These are phyloP conservation scores for Arthroderma sp. DNA, from an alignment of 2,329 filamentous ascomycete genomes.

Conservation along the genomic window DNA sequence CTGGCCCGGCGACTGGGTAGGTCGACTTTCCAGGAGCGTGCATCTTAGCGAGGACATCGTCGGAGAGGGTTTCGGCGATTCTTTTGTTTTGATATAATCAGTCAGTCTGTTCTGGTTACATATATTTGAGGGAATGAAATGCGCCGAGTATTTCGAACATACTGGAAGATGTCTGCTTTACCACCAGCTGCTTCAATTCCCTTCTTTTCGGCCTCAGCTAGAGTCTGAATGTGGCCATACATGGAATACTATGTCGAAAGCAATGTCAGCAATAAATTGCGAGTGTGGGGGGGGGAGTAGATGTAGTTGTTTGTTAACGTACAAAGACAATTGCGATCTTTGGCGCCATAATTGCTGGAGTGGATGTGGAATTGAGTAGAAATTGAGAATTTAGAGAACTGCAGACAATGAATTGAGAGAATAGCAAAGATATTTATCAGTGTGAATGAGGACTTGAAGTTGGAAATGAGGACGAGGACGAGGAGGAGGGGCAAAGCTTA, in stretches of 20 bases:
- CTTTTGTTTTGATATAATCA: slow-evolving; percentile 23
- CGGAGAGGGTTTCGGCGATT: slow-evolving; percentile 70
- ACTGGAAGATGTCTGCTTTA: slow-evolving; percentile 69
- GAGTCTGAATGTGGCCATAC: slow-evolving; percentile 75
- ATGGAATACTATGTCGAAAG: slow-evolving; percentile 58
- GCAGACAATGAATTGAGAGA: too few species aligned
- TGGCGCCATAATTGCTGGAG: slow-evolving; percentile 40
- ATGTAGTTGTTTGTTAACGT: slow-evolving; percentile 27
- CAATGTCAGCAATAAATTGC: background rate
- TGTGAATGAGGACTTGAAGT: too few species aligned
- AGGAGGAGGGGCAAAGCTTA: too few species aligned
- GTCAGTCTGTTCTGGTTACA: background rate
- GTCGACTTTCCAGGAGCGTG: slow-evolving; percentile 64
- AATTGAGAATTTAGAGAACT: too few species aligned
- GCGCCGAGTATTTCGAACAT: slow-evolving; percentile 17
- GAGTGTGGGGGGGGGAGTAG: slow-evolving; percentile 1
- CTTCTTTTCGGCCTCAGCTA: slow-evolving; percentile 81
- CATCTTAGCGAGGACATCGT: slow-evolving; percentile 83
- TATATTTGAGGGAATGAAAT: background rate
- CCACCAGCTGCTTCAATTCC: slow-evolving; percentile 84
- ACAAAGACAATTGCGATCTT: slow-evolving; percentile 87
- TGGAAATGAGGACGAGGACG: too few species aligned
- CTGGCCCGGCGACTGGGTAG: slow-evolving; percentile 50
- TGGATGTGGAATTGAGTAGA: too few species aligned
- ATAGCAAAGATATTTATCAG: too few species aligned